Evolutionary conservation across 2,329 filamentous ascomycete species (phyloP).

Genomic region (Calonectria hawksworthii): DNA sequence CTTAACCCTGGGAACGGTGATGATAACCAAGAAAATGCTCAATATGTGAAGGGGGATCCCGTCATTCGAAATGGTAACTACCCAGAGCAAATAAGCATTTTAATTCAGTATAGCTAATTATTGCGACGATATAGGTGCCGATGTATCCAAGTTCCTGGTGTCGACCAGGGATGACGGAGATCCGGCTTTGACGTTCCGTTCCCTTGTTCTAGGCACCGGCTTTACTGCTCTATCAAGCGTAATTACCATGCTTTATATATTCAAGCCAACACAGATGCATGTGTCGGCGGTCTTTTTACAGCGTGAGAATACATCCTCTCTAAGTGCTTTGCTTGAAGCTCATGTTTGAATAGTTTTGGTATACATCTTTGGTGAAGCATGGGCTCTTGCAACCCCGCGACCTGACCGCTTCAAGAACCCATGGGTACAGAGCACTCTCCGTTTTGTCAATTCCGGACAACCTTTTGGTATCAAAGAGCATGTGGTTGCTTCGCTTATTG

Average conservation of each 20-base stretch:
- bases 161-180: not conserved
- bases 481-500: not conserved
- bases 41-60: not conserved
- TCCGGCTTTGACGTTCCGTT: not conserved
- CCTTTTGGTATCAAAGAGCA: constrained; percentile 3
- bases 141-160: not conserved
- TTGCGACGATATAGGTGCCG: not conserved
- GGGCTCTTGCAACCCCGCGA: not conserved
- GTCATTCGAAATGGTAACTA: not conserved
- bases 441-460: not conserved
- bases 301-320: not conserved
- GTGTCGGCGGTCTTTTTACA: not conserved
- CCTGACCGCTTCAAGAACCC: not conserved
- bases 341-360: not conserved
- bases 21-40: not conserved
- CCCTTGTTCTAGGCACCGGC: not conserved
- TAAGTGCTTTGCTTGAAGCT: not conserved
- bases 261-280: not conserved
- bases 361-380: not conserved
- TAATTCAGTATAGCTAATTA: no score
- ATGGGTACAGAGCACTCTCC: not conserved
- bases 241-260: constrained; percentile 4
- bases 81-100: not conserved
- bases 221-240: constrained; percentile 1
- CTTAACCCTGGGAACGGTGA: not conserved